phyloP scores from a whole-genome alignment of 2,329 filamentous ascomycete species.

The Cucurbitaria berberidis region DNA sequence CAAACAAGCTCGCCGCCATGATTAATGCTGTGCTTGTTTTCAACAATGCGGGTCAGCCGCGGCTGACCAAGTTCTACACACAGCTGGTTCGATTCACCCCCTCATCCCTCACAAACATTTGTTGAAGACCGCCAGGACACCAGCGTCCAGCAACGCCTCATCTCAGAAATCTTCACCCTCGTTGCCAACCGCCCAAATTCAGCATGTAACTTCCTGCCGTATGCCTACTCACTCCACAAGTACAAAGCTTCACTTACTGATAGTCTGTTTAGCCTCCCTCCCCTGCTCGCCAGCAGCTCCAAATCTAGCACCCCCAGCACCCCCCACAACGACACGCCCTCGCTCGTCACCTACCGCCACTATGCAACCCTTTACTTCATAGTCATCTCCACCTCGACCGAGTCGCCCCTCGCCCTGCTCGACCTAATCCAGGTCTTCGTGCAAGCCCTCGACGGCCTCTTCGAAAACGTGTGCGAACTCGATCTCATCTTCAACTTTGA shows the following conservation, averaged over 20 bases:
- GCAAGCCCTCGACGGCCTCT: slow-evolving; percentile 89
- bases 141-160: slow-evolving; percentile 93
- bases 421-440: slow-evolving; percentile 99
- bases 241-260: slow-evolving; percentile 42
- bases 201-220: slow-evolving; percentile 94
- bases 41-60: slow-evolving; percentile 96
- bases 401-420: slow-evolving; percentile 92
- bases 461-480: slow-evolving; percentile 98
- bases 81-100: slow-evolving; percentile 70
- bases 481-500: slow-evolving; percentile 99
- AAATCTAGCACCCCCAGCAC: slow-evolving; percentile 55
- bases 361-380: slow-evolving; percentile 99
- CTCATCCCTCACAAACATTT: neutral
- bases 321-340: slow-evolving; percentile 85
- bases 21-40: slow-evolving; percentile 99
- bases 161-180: slow-evolving; percentile 95
- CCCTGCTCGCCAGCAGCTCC: slow-evolving; percentile 62
- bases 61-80: slow-evolving; percentile 98
- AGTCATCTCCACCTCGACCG: slow-evolving; percentile 93
- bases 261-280: slow-evolving; percentile 67
- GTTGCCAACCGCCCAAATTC: slow-evolving; percentile 90
- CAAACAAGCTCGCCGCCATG: slow-evolving; percentile 65
- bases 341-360: slow-evolving; percentile 95
- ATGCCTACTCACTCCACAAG: slow-evolving; percentile 30
- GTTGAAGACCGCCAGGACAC: slow-evolving; percentile 71